Conservation (phyloP, 768 basidiomycete species). For the Mycena olivaceomarginata region DNA sequence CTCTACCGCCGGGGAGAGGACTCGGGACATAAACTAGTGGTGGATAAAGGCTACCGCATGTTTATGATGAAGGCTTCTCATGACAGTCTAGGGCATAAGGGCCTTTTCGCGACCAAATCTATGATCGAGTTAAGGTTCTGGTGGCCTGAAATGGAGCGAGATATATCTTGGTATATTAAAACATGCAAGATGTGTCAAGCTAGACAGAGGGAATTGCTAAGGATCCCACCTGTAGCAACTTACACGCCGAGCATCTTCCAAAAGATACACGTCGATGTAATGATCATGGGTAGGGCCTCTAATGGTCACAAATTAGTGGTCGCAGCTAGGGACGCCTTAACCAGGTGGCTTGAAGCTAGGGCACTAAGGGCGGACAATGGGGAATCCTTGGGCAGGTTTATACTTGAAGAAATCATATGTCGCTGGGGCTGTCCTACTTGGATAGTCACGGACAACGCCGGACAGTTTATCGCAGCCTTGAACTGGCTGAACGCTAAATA, state of each 20-base stretch:
- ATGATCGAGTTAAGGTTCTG: neutral
- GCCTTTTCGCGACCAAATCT: neutral
- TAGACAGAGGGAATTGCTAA: neutral
- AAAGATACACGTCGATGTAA: conserved; percentile 4
- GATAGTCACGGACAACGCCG: neutral
- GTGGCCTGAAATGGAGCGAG: neutral
- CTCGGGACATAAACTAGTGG: neutral
- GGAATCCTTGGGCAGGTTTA: neutral
- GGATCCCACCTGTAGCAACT: neutral
- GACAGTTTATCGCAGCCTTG: neutral
- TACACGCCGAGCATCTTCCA: neutral
- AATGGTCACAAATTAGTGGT: neutral
- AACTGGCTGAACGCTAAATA: neutral
- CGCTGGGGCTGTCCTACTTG: neutral
- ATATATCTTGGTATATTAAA: neutral
- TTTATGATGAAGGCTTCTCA: conserved; percentile 9
- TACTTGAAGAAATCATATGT: neutral
- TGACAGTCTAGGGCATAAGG: neutral
- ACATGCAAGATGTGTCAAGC: neutral
- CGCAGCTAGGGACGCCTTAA: neutral
- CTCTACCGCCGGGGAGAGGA: neutral
- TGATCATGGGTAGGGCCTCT: neutral
- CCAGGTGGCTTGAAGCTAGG: neutral
- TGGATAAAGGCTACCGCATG: neutral
- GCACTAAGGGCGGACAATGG: neutral